phyloP scores from a whole-genome alignment of 2,329 filamentous ascomycete genomes.

The Onygena corvina region DNA sequence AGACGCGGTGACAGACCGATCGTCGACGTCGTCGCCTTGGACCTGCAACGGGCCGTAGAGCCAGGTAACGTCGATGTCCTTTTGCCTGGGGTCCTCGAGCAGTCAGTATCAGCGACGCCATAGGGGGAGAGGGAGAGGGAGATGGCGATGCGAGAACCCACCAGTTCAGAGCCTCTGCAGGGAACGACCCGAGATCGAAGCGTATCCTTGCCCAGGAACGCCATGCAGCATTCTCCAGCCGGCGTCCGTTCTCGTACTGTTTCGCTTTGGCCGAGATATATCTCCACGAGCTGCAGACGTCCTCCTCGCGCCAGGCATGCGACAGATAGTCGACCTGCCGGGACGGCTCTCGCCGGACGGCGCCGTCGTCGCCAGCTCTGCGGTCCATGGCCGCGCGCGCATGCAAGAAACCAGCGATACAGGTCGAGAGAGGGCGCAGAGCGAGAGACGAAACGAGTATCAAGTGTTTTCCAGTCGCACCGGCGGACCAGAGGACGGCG shows the following conservation, averaged over 20 bases:
- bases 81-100: conserved; percentile 52
- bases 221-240: conserved; percentile 94
- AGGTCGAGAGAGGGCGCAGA: not conserved
- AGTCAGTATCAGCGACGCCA: not conserved
- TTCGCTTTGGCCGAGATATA: conserved; percentile 72
- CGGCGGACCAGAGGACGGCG: not conserved
- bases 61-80: conserved; percentile 96
- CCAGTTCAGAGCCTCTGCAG: conserved; percentile 89
- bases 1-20: conserved; percentile 46
- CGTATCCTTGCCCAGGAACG: conserved; percentile 92
- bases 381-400: not conserved
- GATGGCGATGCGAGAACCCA: too few species aligned
- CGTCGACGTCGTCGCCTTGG: conserved; percentile 36
- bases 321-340: conserved; percentile 92
- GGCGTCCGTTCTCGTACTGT: conserved; percentile 65
- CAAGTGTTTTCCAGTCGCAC: not conserved
- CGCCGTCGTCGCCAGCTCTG: conserved; percentile 53
- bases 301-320: conserved; percentile 85
- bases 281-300: conserved; percentile 95
- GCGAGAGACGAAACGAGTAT: not conserved
- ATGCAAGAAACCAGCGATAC: not conserved
- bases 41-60: conserved; percentile 82
- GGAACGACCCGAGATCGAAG: conserved; percentile 73
- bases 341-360: conserved; percentile 61
- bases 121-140: too few species aligned